Evolutionary conservation across 352 stramenopile genomes (phyloP), one percentile per base, ranked within the genome.

Genomic region (Pythium periplocum): DNA sequence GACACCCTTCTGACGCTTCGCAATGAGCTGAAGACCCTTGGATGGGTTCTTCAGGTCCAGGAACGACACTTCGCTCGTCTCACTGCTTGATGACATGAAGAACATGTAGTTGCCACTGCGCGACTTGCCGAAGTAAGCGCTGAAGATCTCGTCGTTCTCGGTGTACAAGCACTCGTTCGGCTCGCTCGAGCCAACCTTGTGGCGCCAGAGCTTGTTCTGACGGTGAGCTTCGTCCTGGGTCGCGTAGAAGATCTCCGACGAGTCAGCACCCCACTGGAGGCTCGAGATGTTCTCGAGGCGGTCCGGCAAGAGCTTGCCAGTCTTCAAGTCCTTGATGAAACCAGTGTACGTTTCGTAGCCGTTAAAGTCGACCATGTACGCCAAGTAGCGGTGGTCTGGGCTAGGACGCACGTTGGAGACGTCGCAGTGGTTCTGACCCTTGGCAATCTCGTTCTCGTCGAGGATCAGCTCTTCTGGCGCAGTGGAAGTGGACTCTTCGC

Each of bases 61-160:
- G 51, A 90, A 87, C n/a, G 68, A 89, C 42, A 78, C 73, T 68
- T 98, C 96, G 41, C 74, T 92, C 10, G 95, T 97, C 69, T 98
- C 93, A 45, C 86, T 97, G 67, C 83, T 97, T 40, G 62, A 83
- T 12, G 78, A 84, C 55, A 83, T 59, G 44, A 98, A 71, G 51
- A 98, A 82, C 44, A 99, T 73, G 76, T 93, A 99, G 59, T 93
- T 91, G 33, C 80, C 82, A 56, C 93, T 96, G 51, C 89, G 80
- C 32, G 87, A 87, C 71, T 98, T 98, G 45, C 69, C 64, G 55
- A 98, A 93, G 57, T 83, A 86, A 12, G 96, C 69, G 64, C 82
- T 97, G 68, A 91, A 99, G 12, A 97, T 70, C 60, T 96, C 86
- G 76, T 99, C 95, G 12, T 82, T 62, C 70, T 99, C 96, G 49